Evolutionary conservation across 2,329 filamentous ascomycete species (phyloP).

Genomic region (Fusarium tupiense): DNA sequence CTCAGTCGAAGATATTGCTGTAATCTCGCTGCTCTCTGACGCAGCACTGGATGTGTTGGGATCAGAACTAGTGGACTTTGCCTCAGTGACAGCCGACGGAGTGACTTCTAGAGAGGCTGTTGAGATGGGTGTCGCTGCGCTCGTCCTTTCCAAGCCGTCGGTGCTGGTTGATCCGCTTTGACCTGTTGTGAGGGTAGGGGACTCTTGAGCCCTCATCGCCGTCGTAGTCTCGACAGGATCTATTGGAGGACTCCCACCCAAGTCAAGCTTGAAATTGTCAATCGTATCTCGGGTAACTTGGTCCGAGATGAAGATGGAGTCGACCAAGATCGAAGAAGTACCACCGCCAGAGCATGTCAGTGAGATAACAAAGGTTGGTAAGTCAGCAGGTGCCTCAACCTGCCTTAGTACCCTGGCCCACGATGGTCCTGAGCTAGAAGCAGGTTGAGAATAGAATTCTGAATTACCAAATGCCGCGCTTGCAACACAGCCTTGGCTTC

Average conservation of each 20-base stretch:
- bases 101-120: background rate
- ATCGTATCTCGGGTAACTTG: slow-evolving; percentile 19
- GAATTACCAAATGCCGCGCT: background rate
- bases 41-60: background rate
- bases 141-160: background rate
- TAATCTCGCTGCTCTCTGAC: background rate
- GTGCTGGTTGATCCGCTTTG: background rate
- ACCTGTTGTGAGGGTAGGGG: background rate
- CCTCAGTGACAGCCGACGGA: background rate
- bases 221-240: background rate
- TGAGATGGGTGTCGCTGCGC: background rate
- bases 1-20: too few species aligned
- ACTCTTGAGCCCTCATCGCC: background rate
- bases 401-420: slow-evolving; percentile 3
- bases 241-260: background rate
- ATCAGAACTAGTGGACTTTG: background rate
- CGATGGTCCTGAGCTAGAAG: background rate
- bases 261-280: background rate
- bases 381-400: background rate
- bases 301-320: slow-evolving; percentile 22
- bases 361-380: slow-evolving; percentile 1
- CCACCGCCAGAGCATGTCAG: slow-evolving; percentile 5
- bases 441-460: background rate
- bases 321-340: background rate
- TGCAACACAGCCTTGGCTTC: background rate